Evolutionary conservation across 2,329 filamentous ascomycete genomes (phyloP).

Genomic region (Clonostachys byssicola): DNA sequence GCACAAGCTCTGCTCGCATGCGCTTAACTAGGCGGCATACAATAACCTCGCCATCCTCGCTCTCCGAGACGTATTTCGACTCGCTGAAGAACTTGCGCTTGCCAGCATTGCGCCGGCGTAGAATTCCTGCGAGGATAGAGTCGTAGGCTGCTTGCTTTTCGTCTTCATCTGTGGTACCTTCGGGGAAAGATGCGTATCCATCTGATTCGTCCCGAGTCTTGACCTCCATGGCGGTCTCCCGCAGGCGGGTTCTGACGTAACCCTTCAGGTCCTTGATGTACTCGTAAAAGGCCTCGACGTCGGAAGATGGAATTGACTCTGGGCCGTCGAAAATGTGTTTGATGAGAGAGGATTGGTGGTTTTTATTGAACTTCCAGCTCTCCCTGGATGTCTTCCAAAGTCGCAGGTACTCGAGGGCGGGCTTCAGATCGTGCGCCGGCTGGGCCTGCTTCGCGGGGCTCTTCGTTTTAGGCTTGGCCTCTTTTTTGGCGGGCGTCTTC

Average conservation of each 20-base stretch:
- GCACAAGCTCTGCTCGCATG: constrained; percentile 56
- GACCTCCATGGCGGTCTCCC: constrained; percentile 59
- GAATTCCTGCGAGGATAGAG: constrained; percentile 46
- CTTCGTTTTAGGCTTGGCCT: constrained; percentile 20
- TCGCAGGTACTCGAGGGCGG: constrained; percentile 71
- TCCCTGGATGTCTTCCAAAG: constrained; percentile 68
- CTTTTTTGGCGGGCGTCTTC: constrained; percentile 17
- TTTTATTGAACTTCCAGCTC: constrained; percentile 96
- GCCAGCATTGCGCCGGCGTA: constrained; percentile 25
- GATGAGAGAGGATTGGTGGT: constrained; percentile 78
- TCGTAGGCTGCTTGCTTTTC: constrained; percentile 49
- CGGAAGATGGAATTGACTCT: constrained; percentile 63
- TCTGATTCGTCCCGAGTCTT: constrained; percentile 52
- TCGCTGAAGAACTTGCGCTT: constrained; percentile 50
- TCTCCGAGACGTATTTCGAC: constrained; percentile 42
- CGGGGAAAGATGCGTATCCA: constrained; percentile 41
- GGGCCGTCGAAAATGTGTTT: constrained; percentile 71
- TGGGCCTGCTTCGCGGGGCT: constrained; percentile 33
- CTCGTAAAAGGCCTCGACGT: constrained; percentile 66
- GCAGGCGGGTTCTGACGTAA: constrained; percentile 64
- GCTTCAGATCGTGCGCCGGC: constrained; percentile 42
- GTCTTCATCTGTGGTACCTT: constrained; percentile 41
- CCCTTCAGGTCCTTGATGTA: constrained; percentile 82
- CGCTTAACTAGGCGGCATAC: constrained; percentile 55
- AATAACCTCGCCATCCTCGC: constrained; percentile 44